Conservation (phyloP, 148 eudicot genomes). For the Nepenthes gracilis region DNA sequence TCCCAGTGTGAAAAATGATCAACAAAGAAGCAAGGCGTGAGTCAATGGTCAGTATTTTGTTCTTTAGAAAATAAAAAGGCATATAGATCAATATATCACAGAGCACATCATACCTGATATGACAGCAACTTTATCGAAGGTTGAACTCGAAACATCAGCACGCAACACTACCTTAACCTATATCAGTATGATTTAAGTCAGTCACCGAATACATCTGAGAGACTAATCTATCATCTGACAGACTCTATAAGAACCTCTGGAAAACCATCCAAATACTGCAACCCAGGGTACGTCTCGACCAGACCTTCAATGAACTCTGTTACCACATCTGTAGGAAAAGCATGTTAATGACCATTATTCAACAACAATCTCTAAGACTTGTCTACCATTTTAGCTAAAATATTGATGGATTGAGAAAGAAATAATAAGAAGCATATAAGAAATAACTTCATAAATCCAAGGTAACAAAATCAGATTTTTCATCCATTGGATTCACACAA, state of each 20-base stretch:
- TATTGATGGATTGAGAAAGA: background rate
- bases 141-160: constrained; percentile 70
- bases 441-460: too few relatives aligned
- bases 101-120: constrained; percentile 57
- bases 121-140: constrained; percentile 75
- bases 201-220: background rate
- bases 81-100: background rate
- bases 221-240: background rate
- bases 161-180: constrained; percentile 94
- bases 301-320: constrained; percentile 93
- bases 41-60: too few relatives aligned
- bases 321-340: constrained; percentile 61
- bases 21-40: background rate
- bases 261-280: constrained; percentile 96
- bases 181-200: background rate
- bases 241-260: constrained; percentile 51
- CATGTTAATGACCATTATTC: background rate
- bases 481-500: too few relatives aligned
- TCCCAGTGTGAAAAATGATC: background rate
- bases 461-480: too few relatives aligned
- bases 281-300: constrained; percentile 87
- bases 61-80: background rate
- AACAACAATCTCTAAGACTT: background rate
- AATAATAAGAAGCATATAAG: background rate
- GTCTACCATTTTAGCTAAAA: background rate